These are phyloP conservation scores for Cytospora mali DNA, from an alignment of 2,329 filamentous ascomycete genomes.

Conservation along the genomic window DNA sequence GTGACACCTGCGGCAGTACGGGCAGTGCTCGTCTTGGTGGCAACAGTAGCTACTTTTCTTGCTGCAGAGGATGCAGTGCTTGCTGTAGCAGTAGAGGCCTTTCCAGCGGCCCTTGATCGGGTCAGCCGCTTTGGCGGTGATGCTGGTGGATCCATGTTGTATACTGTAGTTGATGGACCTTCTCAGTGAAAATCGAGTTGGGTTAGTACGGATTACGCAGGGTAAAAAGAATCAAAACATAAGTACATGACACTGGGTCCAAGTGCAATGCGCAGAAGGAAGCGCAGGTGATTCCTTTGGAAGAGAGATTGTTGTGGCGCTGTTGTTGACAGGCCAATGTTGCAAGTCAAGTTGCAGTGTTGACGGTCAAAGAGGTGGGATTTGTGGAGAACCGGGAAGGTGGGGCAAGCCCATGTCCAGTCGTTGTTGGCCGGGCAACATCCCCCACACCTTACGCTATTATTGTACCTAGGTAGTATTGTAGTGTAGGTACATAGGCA, in stretches of 20 bases:
- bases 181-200: background rate
- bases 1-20: conserved; percentile 34
- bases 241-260: conserved; percentile 16
- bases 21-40: conserved; percentile 48
- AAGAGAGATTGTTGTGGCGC: background rate
- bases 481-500: too few relatives aligned
- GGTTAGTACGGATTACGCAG: conserved; percentile 11
- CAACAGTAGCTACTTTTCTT: conserved; percentile 45
- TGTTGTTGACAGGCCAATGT: conserved; percentile 18
- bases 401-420: background rate
- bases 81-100: conserved; percentile 35
- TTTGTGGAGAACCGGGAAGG: conserved; percentile 9
- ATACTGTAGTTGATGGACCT: conserved; percentile 2
- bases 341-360: conserved; percentile 10
- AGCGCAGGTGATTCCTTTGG: conserved; percentile 4
- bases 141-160: conserved; percentile 33
- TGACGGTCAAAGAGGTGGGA: conserved; percentile 13
- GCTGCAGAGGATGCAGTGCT: conserved; percentile 22
- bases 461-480: too few relatives aligned
- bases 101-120: conserved; percentile 47
- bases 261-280: conserved; percentile 5
- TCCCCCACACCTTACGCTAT: background rate
- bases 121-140: conserved; percentile 36
- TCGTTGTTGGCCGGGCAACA: conserved; percentile 14
- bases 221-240: background rate